Percentiles rank a stretch among this genome's conserved stretches.
phyloP scores from a whole-genome alignment of 2,329 filamentous ascomycete genomes.

The Alternaria viburni region DNA sequence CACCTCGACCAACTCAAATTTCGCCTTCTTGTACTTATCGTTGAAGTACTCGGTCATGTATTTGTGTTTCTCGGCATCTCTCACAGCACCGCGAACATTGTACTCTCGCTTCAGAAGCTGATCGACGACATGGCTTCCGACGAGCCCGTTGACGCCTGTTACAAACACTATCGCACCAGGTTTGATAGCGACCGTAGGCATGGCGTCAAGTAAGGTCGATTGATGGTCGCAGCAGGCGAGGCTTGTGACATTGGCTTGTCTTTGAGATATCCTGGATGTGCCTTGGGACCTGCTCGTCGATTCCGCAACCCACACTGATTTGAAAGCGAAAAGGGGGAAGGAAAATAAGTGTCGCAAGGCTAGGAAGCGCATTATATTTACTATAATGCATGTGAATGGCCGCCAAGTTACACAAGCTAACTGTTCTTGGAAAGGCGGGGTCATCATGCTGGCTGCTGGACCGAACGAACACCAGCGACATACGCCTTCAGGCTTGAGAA shows the following conservation, averaged over 20 bases:
- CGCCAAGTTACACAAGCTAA: constrained; percentile 1
- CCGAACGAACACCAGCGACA: not conserved
- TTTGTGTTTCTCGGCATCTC: constrained; percentile 34
- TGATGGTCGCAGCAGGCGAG: constrained; percentile 2
- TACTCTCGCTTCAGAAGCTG: constrained; percentile 41
- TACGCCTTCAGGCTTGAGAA: not conserved
- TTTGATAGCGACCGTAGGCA: constrained; percentile 24
- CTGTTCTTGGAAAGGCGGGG: constrained; percentile 10
- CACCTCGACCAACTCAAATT: constrained; percentile 39
- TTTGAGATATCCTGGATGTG: not conserved
- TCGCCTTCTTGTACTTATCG: constrained; percentile 25
- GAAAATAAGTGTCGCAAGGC: not conserved
- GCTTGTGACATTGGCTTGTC: constrained; percentile 15
- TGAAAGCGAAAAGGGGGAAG: not conserved
- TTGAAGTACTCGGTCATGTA: constrained; percentile 42
- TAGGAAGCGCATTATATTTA: not conserved
- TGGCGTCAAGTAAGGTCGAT: not conserved
- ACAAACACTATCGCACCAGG: constrained; percentile 41
- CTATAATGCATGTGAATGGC: not conserved
- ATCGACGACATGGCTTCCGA: constrained; percentile 42
- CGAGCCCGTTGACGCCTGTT: constrained; percentile 46
- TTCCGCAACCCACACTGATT: not conserved
- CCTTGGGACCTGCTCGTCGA: not conserved
- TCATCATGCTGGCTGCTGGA: not conserved
- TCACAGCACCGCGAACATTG: constrained; percentile 44